Base-by-base conservation (phyloP, 768 basidiomycete genomes). In the Boletus huronensis region DNA sequence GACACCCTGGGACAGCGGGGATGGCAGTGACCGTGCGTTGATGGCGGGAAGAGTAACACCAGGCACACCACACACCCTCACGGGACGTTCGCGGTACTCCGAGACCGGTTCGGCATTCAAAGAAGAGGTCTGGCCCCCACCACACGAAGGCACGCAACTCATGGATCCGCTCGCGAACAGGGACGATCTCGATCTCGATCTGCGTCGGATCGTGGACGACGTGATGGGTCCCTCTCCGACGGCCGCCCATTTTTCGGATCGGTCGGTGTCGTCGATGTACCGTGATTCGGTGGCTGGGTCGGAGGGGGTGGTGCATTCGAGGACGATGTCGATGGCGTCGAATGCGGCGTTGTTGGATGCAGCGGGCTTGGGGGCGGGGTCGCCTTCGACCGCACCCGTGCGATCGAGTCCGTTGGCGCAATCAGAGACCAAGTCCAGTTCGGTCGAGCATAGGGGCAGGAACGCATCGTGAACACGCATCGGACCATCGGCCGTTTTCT, bases 41-140 rank as follows among this genome's bases (percentile, higher is more conserved):
- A 36, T 58, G n/a, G 5, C 35, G 8, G 35, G 31, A 35, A 17
- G 31, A 3, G 23, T 23, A 6, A 14, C 32, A 29, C 50, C 28
- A 6, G 13, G 43, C 34, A 23, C 11, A 0, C 36, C 26, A 9
- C 28, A 5, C 21, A 26, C 14, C 5, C 8, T 1, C 48, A 31
- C 21, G 14, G 21, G 17, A 14, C 13, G 25, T 8, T 34, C 36
- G 2, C 53, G 36, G 19, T 42, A 52, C 19, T 72, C 78, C 2
- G 77, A 79, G 35, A 64, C 73, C 2, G 78, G 77, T 1, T 79
- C 79, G 0, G 70, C 77, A 34, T 80, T 81, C 63, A 69, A 72
- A 17, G 80, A 81, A 48, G 76, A 79, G 35, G 10, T 78, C 0
- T 79, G 76, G 74, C 72, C 73, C 1, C 75, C 76, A 0, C 79